Evolutionary conservation across 768 basidiomycete genomes (phyloP).

Genomic region (Tubosaeta sp.): DNA sequence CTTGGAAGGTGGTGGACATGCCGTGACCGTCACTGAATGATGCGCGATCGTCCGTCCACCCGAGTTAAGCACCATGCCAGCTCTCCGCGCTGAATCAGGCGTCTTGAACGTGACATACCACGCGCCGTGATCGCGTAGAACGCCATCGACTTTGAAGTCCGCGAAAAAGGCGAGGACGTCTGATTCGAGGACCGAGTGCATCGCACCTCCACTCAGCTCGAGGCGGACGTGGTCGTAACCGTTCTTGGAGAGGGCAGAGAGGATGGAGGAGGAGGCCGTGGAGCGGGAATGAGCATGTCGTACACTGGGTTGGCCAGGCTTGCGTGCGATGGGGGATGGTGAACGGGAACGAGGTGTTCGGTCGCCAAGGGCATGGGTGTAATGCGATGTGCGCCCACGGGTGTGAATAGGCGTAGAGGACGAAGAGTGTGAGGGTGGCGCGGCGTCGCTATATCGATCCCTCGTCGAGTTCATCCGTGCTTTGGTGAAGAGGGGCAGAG

Average conservation of each 20-base stretch:
- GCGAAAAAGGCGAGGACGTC: slow-evolving; percentile 67
- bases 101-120: slow-evolving; percentile 82
- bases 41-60: slow-evolving; percentile 52
- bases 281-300: slow-evolving; percentile 22
- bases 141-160: slow-evolving; percentile 66
- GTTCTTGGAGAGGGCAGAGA: slow-evolving; percentile 53
- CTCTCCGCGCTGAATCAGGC: slow-evolving; percentile 58
- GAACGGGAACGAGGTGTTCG: slow-evolving; percentile 30
- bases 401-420: slow-evolving; percentile 32
- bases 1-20: slow-evolving; percentile 35
- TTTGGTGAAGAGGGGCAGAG: slow-evolving; percentile 20
- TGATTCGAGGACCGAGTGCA: slow-evolving; percentile 55
- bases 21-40: slow-evolving; percentile 54
- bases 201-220: slow-evolving; percentile 41
- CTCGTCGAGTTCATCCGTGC: slow-evolving; percentile 24
- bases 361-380: slow-evolving; percentile 13
- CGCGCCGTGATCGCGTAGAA: slow-evolving; percentile 64
- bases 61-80: slow-evolving; percentile 57
- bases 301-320: slow-evolving; percentile 32
- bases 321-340: slow-evolving; percentile 40
- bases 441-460: slow-evolving; percentile 20
- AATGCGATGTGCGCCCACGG: slow-evolving; percentile 26
- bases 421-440: slow-evolving; percentile 27
- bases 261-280: slow-evolving; percentile 15
- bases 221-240: slow-evolving; percentile 65